Conservation (phyloP, 2,329 filamentous ascomycete species). For the Periglandula ipomoeae region DNA sequence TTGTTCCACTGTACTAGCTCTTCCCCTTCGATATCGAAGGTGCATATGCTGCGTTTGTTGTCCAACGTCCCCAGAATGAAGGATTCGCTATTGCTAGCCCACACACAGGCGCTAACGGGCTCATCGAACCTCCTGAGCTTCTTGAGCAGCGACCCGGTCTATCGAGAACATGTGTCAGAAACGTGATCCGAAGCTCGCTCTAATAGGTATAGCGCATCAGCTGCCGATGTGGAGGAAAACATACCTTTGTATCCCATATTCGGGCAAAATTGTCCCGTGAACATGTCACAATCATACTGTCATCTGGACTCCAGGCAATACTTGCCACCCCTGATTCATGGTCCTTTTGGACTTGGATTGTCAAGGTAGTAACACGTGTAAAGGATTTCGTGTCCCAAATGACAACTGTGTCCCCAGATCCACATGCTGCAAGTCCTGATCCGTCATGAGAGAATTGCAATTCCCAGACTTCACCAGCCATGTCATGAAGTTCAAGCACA, state of each 20-base stretch:
- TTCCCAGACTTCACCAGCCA: conserved; percentile 83
- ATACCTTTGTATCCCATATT: conserved; percentile 64
- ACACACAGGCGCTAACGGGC: conserved; percentile 82
- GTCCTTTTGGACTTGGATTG: conserved; percentile 27
- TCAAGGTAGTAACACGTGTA: conserved; percentile 50
- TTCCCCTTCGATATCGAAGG: conserved; percentile 59
- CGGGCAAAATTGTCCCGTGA: conserved; percentile 63
- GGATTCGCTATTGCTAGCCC: conserved; percentile 66
- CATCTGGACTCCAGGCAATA: conserved; percentile 86
- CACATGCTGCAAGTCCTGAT: conserved; percentile 70
- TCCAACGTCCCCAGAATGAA: conserved; percentile 77
- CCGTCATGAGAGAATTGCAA: conserved; percentile 86
- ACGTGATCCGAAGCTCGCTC: no score
- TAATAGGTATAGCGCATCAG: no score
- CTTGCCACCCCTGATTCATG: conserved; percentile 68
- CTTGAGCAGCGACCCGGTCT: conserved; percentile 56
- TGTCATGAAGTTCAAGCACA: conserved; percentile 60
- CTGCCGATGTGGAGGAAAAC: conserved; percentile 19
- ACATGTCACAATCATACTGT: conserved; percentile 77
- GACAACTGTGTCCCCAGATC: conserved; percentile 62
- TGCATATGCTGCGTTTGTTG: conserved; percentile 53
- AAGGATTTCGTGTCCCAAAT: conserved; percentile 76
- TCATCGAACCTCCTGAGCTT: conserved; percentile 66
- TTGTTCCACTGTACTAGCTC: conserved; percentile 57
- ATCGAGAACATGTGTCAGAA: background rate